Evolutionary conservation across 148 eudicot genomes (phyloP), one percentile per base, ranked within the genome.

Genomic region (Vaccinium myrtillus): DNA sequence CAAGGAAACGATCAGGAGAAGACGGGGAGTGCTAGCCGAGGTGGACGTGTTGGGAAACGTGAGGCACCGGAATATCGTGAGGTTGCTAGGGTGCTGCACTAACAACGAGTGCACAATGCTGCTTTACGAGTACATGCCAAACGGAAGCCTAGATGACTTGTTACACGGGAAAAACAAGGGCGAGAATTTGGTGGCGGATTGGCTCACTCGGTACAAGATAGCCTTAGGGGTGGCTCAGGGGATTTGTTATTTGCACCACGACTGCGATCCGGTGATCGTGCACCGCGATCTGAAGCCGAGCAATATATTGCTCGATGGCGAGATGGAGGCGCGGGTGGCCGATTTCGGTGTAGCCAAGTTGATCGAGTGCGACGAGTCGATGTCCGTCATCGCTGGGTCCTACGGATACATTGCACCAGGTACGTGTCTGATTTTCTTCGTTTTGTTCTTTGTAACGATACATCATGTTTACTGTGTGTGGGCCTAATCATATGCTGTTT

Each of bases 371-470:
- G 92, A 97, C 1, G 95, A 95, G 75, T 92, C 96, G 0, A 97
- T 97, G 99, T 97, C 99, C 0, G 98, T 97, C 39, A 91, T 95
- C 75, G 99, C 99, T 43, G 99, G 99, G 36, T 97, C 99, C 36
- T 97, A 97, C 32, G 98, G 99, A 70, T 97, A 97, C 87, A 97
- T 97, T 83, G 99, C 99, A 0, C 99, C 99, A 55, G 99, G 99
- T 97, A 88, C 23, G 58, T 69, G 15, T 43, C 70, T 21, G 4
- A 11, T 50, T 51, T 77, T 23, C n/a, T 36, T 71, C 48, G 18
- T 30, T 43, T 75, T 75, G 78, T 39, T 16, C 2, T 4, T 4
- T 4, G 76, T 71, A 32, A 30, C 46, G 7, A 71, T 30, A 32
- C 36, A 7, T 32, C 46, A 12, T 6, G 78, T 19, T 19, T 9